phyloP scores from a whole-genome alignment of 1,284 basidiomycete genomes.

The Ceratorhiza oryzae-sativae region DNA sequence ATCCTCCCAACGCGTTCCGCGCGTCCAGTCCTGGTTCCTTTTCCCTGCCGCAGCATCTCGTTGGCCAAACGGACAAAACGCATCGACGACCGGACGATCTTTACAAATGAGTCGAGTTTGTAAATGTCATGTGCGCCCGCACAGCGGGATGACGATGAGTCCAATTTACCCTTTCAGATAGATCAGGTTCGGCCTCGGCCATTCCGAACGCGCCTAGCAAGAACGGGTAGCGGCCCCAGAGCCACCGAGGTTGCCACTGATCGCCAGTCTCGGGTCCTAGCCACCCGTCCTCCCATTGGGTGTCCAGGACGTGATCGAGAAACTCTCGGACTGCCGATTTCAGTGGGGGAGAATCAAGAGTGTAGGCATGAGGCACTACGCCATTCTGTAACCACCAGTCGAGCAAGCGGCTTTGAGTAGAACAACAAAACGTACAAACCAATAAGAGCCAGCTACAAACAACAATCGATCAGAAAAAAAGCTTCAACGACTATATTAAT shows the following conservation, averaged over 20 bases:
- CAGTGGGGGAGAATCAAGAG: slow-evolving; percentile 57
- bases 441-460: slow-evolving; percentile 61
- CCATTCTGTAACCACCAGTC: slow-evolving; percentile 56
- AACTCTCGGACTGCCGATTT: slow-evolving; percentile 59
- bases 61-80: slow-evolving; percentile 62
- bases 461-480: background rate
- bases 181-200: slow-evolving; percentile 58
- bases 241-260: slow-evolving; percentile 60
- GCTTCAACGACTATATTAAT: background rate
- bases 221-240: slow-evolving; percentile 67
- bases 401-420: background rate
- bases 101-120: too few species aligned
- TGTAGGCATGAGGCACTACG: slow-evolving; percentile 61
- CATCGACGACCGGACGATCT: slow-evolving; percentile 14
- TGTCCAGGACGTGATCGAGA: slow-evolving; percentile 61
- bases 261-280: slow-evolving; percentile 62
- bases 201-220: slow-evolving; percentile 64
- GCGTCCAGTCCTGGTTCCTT: slow-evolving; percentile 61
- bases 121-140: too few species aligned
- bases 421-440: slow-evolving; percentile 58
- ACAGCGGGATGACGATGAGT: slow-evolving; percentile 56
- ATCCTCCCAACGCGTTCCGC: slow-evolving; percentile 63
- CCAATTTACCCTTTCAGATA: slow-evolving; percentile 47
- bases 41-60: slow-evolving; percentile 60
- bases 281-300: slow-evolving; percentile 65